Evolutionary conservation across 805 yeast genomes (phyloP).

Genomic region (Lipomyces lipofer): DNA sequence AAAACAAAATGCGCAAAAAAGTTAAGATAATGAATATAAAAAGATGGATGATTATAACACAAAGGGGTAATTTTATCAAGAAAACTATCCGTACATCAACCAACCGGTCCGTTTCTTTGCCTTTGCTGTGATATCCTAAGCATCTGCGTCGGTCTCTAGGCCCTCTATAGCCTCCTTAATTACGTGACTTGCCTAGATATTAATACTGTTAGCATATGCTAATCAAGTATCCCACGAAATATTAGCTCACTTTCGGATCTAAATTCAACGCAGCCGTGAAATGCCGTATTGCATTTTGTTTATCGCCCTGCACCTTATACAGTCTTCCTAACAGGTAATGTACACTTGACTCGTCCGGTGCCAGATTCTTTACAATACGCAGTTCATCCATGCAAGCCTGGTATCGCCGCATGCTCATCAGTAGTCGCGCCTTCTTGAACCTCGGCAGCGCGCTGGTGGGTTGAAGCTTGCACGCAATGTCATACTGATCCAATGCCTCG

Average conservation of each 20-base stretch:
- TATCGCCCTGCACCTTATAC: conserved; percentile 72
- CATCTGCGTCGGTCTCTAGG: conserved; percentile 17
- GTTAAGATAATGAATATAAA: no score
- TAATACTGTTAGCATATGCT: no score
- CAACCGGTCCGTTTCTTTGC: no score
- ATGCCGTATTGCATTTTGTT: conserved; percentile 75
- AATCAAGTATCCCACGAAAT: no score
- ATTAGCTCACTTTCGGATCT: conserved; percentile 77
- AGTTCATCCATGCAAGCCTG: conserved; percentile 73
- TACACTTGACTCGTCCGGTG: conserved; percentile 94
- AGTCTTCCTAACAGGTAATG: conserved; percentile 87
- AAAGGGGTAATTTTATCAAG: no score
- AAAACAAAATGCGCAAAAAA: no score
- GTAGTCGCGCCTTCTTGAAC: conserved; percentile 82
- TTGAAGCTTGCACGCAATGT: conserved; percentile 77
- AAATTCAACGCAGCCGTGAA: conserved; percentile 85
- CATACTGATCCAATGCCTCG: conserved; percentile 78
- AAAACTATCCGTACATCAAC: no score
- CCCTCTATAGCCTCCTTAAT: conserved; percentile 79
- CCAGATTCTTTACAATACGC: conserved; percentile 67
- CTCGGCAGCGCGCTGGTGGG: conserved; percentile 83
- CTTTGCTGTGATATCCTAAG: no score
- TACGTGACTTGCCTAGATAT: conserved; percentile 56
- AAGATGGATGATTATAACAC: no score
- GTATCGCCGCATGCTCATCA: conserved; percentile 69